A percentile compares a stretch with the other conserved stretches of the same genome.
Conservation (phyloP, 1,284 basidiomycete genomes). For the Phylloboletellus chloephorus region DNA sequence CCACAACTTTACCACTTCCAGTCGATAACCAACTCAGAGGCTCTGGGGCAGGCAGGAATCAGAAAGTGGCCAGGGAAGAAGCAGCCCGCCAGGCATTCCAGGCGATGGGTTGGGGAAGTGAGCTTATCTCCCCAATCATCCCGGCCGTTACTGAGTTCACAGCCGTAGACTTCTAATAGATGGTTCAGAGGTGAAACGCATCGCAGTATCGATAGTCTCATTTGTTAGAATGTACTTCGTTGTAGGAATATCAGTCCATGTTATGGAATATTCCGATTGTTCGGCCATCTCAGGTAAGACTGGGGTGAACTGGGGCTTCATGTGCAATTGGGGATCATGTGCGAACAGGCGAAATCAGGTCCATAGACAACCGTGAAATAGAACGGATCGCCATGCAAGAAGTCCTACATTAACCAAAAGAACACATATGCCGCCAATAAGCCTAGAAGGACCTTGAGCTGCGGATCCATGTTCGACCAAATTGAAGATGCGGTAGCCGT, state of each 20-base stretch:
- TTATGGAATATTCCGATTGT: background rate
- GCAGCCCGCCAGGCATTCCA: conserved; percentile 48
- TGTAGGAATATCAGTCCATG: conserved; percentile 5
- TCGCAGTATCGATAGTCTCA: background rate
- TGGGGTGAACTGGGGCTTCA: background rate
- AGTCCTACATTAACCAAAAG: conserved; percentile 49
- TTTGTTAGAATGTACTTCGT: conserved; percentile 7
- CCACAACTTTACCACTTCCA: conserved; percentile 18
- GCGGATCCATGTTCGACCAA: conserved; percentile 51
- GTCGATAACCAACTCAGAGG: conserved; percentile 44
- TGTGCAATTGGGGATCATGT: background rate
- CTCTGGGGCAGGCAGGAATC: conserved; percentile 42
- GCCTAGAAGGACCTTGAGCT: conserved; percentile 56
- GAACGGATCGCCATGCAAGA: background rate
- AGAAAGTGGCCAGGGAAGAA: conserved; percentile 53
- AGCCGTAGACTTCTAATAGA: conserved; percentile 18
- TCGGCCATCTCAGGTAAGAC: background rate
- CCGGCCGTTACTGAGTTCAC: conserved; percentile 3
- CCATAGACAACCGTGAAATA: background rate
- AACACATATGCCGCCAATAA: conserved; percentile 58
- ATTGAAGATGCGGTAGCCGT: conserved; percentile 30
- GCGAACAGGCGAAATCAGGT: background rate
- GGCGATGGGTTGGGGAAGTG: conserved; percentile 43
- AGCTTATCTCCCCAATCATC: conserved; percentile 6
- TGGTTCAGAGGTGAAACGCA: background rate